phyloP scores from a whole-genome alignment of 1,139 yeast species.

The Suhomyces ambrosiae region DNA sequence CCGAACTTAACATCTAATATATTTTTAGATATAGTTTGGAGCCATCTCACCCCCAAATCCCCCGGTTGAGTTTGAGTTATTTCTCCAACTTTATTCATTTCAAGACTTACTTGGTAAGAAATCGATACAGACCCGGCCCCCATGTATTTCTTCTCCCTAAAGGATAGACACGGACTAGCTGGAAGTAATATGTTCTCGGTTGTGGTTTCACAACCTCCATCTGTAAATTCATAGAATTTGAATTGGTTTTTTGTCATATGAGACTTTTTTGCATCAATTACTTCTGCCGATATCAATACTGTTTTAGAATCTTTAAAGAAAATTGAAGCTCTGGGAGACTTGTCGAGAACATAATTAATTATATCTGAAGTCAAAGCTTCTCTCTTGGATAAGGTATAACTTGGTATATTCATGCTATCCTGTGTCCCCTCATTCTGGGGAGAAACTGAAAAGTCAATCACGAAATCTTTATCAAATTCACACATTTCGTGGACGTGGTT shows the following conservation, averaged over 20 bases:
- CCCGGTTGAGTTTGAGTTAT: too few relatives aligned
- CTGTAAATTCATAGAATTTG: slow-evolving; percentile 14
- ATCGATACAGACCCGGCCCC: slow-evolving; percentile 21
- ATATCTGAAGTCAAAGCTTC: slow-evolving; percentile 3
- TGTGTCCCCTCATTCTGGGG: too few relatives aligned
- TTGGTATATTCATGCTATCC: too few relatives aligned
- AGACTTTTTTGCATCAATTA: slow-evolving; percentile 5
- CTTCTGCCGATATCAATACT: slow-evolving; percentile 19
- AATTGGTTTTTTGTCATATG: slow-evolving; percentile 6
- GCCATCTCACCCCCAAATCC: too few relatives aligned
- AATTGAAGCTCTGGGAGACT: slow-evolving; percentile 20
- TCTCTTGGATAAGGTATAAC: slow-evolving; percentile 3
- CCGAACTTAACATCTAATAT: slow-evolving; percentile 9
- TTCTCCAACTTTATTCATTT: neutral
- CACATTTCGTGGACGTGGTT: neutral
- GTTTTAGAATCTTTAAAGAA: slow-evolving; percentile 26
- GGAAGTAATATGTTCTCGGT: slow-evolving; percentile 19
- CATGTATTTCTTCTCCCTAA: slow-evolving; percentile 9
- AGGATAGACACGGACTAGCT: slow-evolving; percentile 23
- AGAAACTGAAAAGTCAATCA: too few relatives aligned
- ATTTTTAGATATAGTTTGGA: too few relatives aligned
- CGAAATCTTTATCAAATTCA: too few relatives aligned
- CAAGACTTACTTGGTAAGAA: slow-evolving; percentile 9
- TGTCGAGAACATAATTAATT: slow-evolving; percentile 6
- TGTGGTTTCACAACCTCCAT: slow-evolving; percentile 1